Percentiles rank a stretch among this genome's conserved stretches.
Conservation (phyloP, 2,329 filamentous ascomycete species). For the Cladosporium sp. region DNA sequence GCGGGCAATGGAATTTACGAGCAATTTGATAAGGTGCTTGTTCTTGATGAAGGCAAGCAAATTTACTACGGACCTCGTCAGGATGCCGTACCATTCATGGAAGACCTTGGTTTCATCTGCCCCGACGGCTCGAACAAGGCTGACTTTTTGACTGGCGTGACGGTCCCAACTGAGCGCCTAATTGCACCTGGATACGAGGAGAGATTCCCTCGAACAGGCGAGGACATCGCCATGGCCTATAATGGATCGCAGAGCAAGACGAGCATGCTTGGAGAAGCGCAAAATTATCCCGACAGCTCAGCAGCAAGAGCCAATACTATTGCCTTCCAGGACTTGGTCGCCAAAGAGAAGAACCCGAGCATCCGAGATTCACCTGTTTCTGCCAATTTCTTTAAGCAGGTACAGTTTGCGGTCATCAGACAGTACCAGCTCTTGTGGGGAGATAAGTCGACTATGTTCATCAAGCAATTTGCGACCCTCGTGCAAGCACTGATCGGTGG, state of each 20-base stretch:
- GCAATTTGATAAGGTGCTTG: slow-evolving; percentile 64
- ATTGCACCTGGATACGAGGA: slow-evolving; percentile 40
- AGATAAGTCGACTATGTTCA: slow-evolving; percentile 58
- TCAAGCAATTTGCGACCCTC: slow-evolving; percentile 57
- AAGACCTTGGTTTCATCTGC: slow-evolving; percentile 59
- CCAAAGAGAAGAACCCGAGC: slow-evolving; percentile 51
- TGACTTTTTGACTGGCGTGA: slow-evolving; percentile 63
- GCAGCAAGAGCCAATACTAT: slow-evolving; percentile 48
- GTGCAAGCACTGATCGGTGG: slow-evolving; percentile 59
- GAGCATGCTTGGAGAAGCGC: slow-evolving; percentile 50
- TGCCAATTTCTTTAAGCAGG: slow-evolving; percentile 50
- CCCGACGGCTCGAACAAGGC: slow-evolving; percentile 58
- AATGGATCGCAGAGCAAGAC: slow-evolving; percentile 47
- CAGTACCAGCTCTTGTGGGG: slow-evolving; percentile 64
- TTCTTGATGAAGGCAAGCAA: slow-evolving; percentile 62
- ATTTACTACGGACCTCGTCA: slow-evolving; percentile 59
- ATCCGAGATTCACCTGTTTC: slow-evolving; percentile 55
- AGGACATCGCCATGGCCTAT: slow-evolving; percentile 47
- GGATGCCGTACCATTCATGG: slow-evolving; percentile 60
- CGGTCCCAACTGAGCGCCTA: slow-evolving; percentile 49
- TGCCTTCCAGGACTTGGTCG: slow-evolving; percentile 51
- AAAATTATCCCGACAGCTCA: slow-evolving; percentile 51
- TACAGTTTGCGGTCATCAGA: slow-evolving; percentile 52
- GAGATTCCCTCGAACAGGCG: slow-evolving; percentile 41
- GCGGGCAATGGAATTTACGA: slow-evolving; percentile 66